Evolutionary conservation across 2,329 filamentous ascomycete genomes (phyloP).

Genomic region (Xylaria sp.): DNA sequence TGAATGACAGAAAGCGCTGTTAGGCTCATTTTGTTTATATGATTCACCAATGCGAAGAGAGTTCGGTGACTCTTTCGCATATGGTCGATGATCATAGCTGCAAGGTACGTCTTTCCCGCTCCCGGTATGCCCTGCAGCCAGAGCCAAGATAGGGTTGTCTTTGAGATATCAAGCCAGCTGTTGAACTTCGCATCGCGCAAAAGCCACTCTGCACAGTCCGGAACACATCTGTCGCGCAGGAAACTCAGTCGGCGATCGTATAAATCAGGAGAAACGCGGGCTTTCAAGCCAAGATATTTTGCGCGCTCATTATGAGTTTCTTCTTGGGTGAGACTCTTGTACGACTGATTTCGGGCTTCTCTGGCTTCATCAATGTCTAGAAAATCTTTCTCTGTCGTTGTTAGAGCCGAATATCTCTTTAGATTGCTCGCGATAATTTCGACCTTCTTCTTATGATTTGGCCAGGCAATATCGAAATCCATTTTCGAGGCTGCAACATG

Average conservation of each 20-base stretch:
- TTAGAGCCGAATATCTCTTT: too few relatives aligned
- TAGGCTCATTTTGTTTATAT: constrained; percentile 11
- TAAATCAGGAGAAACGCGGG: constrained; percentile 13
- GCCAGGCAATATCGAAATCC: too few relatives aligned
- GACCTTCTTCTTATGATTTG: too few relatives aligned
- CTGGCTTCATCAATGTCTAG: too few relatives aligned
- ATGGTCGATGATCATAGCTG: constrained; percentile 13
- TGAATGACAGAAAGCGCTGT: constrained; percentile 28
- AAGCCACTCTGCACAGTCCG: constrained; percentile 23
- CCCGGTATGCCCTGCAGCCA: constrained; percentile 36
- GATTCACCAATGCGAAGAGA: constrained; percentile 28
- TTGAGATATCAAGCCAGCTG: constrained; percentile 24
- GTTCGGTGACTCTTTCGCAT: constrained; percentile 6
- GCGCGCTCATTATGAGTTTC: too few relatives aligned
- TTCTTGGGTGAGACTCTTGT: too few relatives aligned
- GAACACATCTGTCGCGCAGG: constrained; percentile 9
- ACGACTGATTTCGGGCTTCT: too few relatives aligned
- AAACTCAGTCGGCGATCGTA: constrained; percentile 25
- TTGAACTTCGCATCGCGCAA: constrained; percentile 19
- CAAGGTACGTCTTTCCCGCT: constrained; percentile 32
- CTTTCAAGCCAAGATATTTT: constrained; percentile 20
- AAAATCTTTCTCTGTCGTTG: too few relatives aligned
- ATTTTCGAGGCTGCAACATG: too few relatives aligned
- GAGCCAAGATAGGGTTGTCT: constrained; percentile 12
- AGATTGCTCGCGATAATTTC: too few relatives aligned